phyloP scores from a whole-genome alignment of 192 early-diverging fungal species.

The Coemansia asiatica region DNA sequence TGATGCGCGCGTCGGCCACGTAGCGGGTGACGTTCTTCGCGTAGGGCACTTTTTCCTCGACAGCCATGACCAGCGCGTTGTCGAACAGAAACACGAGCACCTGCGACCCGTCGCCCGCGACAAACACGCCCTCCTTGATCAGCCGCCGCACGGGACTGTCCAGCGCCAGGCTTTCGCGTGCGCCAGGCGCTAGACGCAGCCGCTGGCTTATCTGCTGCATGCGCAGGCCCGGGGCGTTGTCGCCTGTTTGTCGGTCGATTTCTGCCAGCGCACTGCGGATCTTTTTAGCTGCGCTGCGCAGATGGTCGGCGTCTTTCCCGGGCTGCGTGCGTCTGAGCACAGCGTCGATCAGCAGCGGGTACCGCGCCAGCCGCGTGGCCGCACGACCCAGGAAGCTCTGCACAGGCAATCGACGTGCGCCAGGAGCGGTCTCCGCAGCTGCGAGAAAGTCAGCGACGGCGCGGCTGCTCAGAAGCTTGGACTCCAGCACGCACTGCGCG shows the following conservation, averaged over 20 bases:
- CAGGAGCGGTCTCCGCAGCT: slow-evolving; percentile 70
- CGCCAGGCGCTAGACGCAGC: slow-evolving; percentile 31
- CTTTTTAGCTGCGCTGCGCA: slow-evolving; percentile 29
- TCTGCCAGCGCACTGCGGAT: slow-evolving; percentile 36
- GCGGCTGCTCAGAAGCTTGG: slow-evolving; percentile 65
- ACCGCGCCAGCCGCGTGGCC: slow-evolving; percentile 82
- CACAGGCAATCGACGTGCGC: slow-evolving; percentile 75
- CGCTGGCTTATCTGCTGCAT: slow-evolving; percentile 51
- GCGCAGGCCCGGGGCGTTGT: slow-evolving; percentile 33
- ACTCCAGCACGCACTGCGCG: slow-evolving; percentile 77
- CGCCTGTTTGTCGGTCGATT: slow-evolving; percentile 47
- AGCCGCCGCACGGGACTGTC: slow-evolving; percentile 35
- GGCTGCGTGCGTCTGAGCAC: slow-evolving; percentile 71
- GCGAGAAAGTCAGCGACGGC: slow-evolving; percentile 75
- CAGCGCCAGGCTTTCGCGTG: slow-evolving; percentile 48
- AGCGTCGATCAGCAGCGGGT: slow-evolving; percentile 78
- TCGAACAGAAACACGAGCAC: slow-evolving; percentile 55
- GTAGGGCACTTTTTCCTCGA: slow-evolving; percentile 36
- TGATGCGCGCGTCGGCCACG: slow-evolving; percentile 46
- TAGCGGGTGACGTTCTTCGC: slow-evolving; percentile 46
- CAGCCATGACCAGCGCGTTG: slow-evolving; percentile 51
- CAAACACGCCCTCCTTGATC: slow-evolving; percentile 41
- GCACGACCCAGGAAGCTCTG: slow-evolving; percentile 89
- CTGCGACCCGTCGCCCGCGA: slow-evolving; percentile 19
- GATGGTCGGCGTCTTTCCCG: slow-evolving; percentile 59